These are phyloP conservation scores for Fusarium hainanense DNA, from an alignment of 2,329 filamentous ascomycete genomes.

Conservation along the genomic window DNA sequence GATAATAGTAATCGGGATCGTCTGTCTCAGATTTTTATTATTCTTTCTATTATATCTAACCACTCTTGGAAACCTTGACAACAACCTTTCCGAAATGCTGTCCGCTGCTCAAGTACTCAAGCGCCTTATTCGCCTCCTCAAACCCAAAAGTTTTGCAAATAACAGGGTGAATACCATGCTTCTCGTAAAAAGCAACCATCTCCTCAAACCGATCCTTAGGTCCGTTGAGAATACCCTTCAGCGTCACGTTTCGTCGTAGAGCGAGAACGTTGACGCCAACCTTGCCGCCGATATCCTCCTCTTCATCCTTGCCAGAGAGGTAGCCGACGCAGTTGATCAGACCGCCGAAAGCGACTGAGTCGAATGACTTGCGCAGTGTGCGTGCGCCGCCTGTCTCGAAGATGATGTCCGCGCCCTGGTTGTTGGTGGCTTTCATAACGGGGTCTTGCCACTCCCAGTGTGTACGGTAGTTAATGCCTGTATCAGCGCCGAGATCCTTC, in stretches of 20 bases:
- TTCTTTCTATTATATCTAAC: neutral
- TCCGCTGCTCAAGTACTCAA: slow-evolving; percentile 63
- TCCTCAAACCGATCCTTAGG: slow-evolving; percentile 65
- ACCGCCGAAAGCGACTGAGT: slow-evolving; percentile 65
- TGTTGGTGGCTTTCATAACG: slow-evolving; percentile 59
- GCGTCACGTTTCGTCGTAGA: slow-evolving; percentile 58
- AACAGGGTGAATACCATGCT: slow-evolving; percentile 58
- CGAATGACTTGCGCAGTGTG: slow-evolving; percentile 64
- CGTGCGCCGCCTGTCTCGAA: slow-evolving; percentile 65
- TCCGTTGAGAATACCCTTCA: slow-evolving; percentile 70
- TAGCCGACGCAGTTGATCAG: slow-evolving; percentile 64
- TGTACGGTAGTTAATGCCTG: slow-evolving; percentile 65
- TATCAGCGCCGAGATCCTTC: slow-evolving; percentile 61
- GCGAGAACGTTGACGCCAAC: slow-evolving; percentile 70
- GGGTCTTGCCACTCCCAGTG: slow-evolving; percentile 62
- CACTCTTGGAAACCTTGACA: slow-evolving; percentile 54
- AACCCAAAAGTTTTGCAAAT: slow-evolving; percentile 61
- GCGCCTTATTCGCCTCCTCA: slow-evolving; percentile 60
- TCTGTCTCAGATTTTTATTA: neutral
- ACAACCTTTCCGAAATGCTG: slow-evolving; percentile 69
- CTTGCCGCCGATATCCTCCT: slow-evolving; percentile 51
- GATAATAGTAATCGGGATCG: neutral
- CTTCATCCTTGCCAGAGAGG: slow-evolving; percentile 65
- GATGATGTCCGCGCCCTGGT: slow-evolving; percentile 63
- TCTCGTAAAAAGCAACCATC: slow-evolving; percentile 61